Evolutionary conservation across 2,329 filamentous ascomycete species (phyloP).

Genomic region (Fusarium decemcellulare): DNA sequence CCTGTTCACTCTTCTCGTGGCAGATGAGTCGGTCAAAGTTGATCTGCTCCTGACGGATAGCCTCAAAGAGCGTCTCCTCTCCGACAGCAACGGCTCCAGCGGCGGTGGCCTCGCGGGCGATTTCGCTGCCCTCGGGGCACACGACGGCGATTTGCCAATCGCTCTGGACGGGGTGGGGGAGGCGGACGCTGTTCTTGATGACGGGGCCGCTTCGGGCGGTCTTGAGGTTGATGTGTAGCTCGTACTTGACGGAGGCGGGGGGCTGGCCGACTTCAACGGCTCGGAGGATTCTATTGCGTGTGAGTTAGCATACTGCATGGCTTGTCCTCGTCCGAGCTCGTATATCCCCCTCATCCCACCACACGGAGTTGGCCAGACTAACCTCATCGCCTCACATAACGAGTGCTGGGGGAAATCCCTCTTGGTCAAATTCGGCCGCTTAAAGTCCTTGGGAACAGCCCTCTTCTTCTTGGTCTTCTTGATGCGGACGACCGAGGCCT

Average conservation of each 20-base stretch:
- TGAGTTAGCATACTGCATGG: constrained; percentile 21
- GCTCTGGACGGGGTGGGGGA: constrained; percentile 91
- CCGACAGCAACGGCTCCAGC: constrained; percentile 89
- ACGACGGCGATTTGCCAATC: constrained; percentile 93
- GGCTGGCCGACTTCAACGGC: constrained; percentile 91
- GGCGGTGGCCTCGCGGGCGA: constrained; percentile 79
- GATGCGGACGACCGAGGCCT: constrained; percentile 57
- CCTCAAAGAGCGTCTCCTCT: constrained; percentile 87
- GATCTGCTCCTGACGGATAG: constrained; percentile 80
- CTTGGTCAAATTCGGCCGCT: constrained; percentile 75
- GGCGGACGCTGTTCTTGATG: constrained; percentile 87
- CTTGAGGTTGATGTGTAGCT: constrained; percentile 85
- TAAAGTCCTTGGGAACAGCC: constrained; percentile 74
- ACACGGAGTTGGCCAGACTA: constrained; percentile 43
- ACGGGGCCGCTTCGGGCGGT: constrained; percentile 89
- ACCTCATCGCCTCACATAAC: constrained; percentile 95
- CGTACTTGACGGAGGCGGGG: constrained; percentile 85
- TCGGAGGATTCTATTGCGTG: constrained; percentile 80
- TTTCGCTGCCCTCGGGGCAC: constrained; percentile 83
- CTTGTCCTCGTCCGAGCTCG: background rate
- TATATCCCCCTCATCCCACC: background rate
- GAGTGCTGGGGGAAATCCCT: constrained; percentile 78
- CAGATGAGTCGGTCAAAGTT: constrained; percentile 93
- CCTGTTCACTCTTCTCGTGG: constrained; percentile 82
- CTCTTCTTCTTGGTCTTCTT: constrained; percentile 71